Evolutionary conservation across 2,329 filamentous ascomycete genomes (phyloP).

Genomic region (Ophiocordyceps camponoti-leonardi): DNA sequence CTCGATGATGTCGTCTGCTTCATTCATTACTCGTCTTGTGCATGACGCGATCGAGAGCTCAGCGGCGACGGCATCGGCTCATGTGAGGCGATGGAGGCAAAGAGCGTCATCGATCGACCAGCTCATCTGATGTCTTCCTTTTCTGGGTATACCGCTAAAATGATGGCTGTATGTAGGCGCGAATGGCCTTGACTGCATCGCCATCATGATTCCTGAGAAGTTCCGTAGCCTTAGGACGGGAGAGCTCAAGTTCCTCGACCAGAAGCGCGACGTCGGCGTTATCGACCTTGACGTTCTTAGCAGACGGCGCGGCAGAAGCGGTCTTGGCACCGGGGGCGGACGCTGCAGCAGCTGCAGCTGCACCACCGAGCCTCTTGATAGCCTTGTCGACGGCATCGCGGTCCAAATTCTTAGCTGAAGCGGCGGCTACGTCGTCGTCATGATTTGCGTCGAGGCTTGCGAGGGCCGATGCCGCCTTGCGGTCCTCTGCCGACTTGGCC

Average conservation of each 20-base stretch:
- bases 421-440: conserved; percentile 26
- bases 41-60: no score
- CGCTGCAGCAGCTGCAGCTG: conserved; percentile 9
- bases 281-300: conserved; percentile 58
- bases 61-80: no score
- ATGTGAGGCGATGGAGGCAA: no score
- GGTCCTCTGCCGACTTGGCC: conserved; percentile 55
- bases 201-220: conserved; percentile 56
- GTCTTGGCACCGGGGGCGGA: conserved; percentile 11
- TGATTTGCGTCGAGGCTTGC: conserved; percentile 45
- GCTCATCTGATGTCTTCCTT: no score
- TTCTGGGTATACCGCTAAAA: neutral
- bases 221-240: conserved; percentile 57
- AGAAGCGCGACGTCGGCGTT: conserved; percentile 51
- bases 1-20: no score
- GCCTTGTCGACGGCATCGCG: conserved; percentile 54
- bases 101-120: no score
- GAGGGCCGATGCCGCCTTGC: conserved; percentile 59
- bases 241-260: conserved; percentile 55
- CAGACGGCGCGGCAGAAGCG: conserved; percentile 13
- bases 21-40: no score
- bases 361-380: conserved; percentile 42
- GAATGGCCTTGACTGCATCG: conserved; percentile 49
- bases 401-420: conserved; percentile 42
- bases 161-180: conserved; percentile 25